Conservation (phyloP, 2,329 filamentous ascomycete species). For the Eurotiales sp. region DNA sequence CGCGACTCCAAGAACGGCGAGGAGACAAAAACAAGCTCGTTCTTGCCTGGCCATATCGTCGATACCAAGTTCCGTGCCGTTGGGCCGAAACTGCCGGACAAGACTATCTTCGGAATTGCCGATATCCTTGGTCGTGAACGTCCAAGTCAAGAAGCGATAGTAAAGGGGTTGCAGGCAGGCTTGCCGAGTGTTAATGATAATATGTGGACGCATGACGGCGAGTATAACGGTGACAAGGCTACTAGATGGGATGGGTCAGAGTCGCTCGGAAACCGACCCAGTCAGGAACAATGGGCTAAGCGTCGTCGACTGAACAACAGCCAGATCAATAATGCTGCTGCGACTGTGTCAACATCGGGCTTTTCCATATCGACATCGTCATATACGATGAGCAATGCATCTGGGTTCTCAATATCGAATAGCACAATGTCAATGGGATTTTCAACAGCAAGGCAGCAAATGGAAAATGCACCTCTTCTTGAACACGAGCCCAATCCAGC, state of each 20-base stretch:
- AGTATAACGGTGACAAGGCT: conserved; percentile 36
- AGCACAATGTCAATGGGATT: conserved; percentile 52
- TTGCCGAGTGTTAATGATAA: conserved; percentile 64
- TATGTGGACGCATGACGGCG: conserved; percentile 62
- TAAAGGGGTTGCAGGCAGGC: conserved; percentile 37
- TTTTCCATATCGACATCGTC: conserved; percentile 39
- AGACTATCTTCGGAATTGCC: conserved; percentile 62
- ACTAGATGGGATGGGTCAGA: conserved; percentile 35
- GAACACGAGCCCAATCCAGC: neutral
- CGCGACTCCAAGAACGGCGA: conserved; percentile 60
- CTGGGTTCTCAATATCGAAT: conserved; percentile 33
- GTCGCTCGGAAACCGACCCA: conserved; percentile 16
- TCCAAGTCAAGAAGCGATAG: conserved; percentile 55
- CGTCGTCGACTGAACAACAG: conserved; percentile 25
- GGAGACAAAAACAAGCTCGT: conserved; percentile 66
- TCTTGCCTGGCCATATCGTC: conserved; percentile 58
- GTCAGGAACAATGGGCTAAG: conserved; percentile 21
- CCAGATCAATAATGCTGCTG: conserved; percentile 12
- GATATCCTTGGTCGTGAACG: conserved; percentile 64
- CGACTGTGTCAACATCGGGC: conserved; percentile 20
- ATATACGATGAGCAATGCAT: conserved; percentile 60
- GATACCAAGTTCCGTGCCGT: conserved; percentile 53
- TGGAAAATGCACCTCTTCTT: conserved; percentile 27
- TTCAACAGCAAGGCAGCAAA: conserved; percentile 58
- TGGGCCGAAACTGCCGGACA: conserved; percentile 66